Evolutionary conservation across 768 basidiomycete genomes (phyloP).

Genomic region (Lyophyllum atratum): DNA sequence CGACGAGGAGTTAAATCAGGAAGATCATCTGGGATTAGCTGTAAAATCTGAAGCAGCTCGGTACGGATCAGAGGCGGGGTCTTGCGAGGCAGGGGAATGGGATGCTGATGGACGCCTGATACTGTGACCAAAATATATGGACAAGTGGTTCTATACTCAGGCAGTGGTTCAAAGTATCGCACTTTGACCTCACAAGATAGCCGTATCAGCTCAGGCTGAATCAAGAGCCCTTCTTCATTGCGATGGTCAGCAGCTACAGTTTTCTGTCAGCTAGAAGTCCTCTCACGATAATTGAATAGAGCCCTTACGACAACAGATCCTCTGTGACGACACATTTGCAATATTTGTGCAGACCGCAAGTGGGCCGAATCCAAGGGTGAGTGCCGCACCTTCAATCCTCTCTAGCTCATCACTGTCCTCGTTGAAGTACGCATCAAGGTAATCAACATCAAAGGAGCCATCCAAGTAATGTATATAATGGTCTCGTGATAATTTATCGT

Average conservation of each 20-base stretch:
- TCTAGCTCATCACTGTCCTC: conserved; percentile 20
- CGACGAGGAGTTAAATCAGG: conserved; percentile 25
- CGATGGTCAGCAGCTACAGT: background rate
- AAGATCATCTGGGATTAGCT: conserved; percentile 13
- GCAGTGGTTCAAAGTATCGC: conserved; percentile 15
- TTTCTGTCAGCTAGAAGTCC: background rate
- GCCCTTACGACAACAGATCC: background rate
- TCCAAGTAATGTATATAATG: conserved; percentile 11
- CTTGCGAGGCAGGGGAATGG: conserved; percentile 20
- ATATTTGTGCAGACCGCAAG: conserved; percentile 15
- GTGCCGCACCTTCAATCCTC: conserved; percentile 18
- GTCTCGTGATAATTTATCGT: background rate
- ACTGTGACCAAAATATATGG: conserved; percentile 14
- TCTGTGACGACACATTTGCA: conserved; percentile 8
- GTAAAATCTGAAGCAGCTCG: conserved; percentile 14
- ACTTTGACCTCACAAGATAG: conserved; percentile 11
- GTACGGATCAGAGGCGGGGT: conserved; percentile 15
- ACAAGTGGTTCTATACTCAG: conserved; percentile 8
- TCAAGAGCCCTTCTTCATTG: background rate
- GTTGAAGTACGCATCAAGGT: conserved; percentile 20
- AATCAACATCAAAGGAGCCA: conserved; percentile 20
- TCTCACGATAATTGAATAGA: background rate
- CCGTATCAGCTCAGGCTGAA: conserved; percentile 10
- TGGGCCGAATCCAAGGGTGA: conserved; percentile 18
- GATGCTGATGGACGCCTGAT: conserved; percentile 17